Evolutionary conservation across 306 rosid genomes (phyloP).

Genomic region (Acacia crassicarpa): DNA sequence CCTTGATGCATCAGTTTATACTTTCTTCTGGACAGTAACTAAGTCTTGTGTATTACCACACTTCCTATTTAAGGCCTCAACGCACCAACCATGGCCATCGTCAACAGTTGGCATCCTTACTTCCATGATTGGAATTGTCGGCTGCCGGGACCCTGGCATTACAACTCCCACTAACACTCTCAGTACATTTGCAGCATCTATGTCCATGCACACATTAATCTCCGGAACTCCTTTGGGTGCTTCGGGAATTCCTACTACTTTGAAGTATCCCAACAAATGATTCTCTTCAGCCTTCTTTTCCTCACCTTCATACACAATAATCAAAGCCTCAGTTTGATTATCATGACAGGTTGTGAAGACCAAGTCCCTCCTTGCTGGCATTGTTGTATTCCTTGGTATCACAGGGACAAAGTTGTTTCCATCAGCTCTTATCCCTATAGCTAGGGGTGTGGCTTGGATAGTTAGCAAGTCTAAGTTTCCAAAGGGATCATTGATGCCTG

Average conservation of each 20-base stretch:
- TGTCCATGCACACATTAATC: constrained; percentile 78
- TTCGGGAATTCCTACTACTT: constrained; percentile 70
- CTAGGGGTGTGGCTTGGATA: constrained; percentile 79
- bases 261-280: constrained; percentile 79
- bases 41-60: constrained; percentile 67
- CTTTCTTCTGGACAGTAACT: constrained; percentile 52
- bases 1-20: constrained; percentile 25
- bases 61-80: constrained; percentile 59
- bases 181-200: constrained; percentile 66
- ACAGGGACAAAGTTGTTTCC: constrained; percentile 65
- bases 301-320: constrained; percentile 81
- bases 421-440: constrained; percentile 78
- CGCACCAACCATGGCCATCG: constrained; percentile 91
- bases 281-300: constrained; percentile 58
- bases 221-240: constrained; percentile 71
- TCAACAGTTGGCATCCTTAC: constrained; percentile 87
- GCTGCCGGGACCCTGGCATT: constrained; percentile 57
- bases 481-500: constrained; percentile 73
- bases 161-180: constrained; percentile 65
- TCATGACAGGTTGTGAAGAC: constrained; percentile 72
- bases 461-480: constrained; percentile 77
- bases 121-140: constrained; percentile 67
- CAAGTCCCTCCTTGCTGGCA: constrained; percentile 72
- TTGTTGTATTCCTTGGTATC: constrained; percentile 71
- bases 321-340: constrained; percentile 72